These are phyloP conservation scores for Microthlaspi erraticum DNA, from an alignment of 345 rosid species.

Conservation along the genomic window DNA sequence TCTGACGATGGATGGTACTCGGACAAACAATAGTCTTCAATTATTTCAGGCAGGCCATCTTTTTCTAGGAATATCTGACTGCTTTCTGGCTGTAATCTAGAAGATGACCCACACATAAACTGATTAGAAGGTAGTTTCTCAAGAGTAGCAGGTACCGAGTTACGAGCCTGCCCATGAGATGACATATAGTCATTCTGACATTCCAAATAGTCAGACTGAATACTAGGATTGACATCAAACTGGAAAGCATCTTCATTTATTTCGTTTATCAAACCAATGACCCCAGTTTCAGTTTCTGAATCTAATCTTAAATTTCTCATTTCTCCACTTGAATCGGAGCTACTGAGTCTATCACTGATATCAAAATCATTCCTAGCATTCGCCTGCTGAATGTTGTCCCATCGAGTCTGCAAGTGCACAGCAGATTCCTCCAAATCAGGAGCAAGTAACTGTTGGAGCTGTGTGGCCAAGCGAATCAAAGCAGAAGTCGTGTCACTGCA, in stretches of 20 bases:
- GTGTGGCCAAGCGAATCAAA: conserved; percentile 73
- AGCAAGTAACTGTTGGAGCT: conserved; percentile 82
- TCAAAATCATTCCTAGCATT: conserved; percentile 51
- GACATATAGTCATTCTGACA: conserved; percentile 41
- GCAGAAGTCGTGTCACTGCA: conserved; percentile 88
- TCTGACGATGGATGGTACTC: conserved; percentile 64
- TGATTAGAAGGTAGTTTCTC: conserved; percentile 46
- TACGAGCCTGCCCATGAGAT: conserved; percentile 52
- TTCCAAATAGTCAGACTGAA: conserved; percentile 50
- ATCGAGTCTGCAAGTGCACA: conserved; percentile 85
- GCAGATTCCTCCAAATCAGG: conserved; percentile 91
- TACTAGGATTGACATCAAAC: conserved; percentile 50
- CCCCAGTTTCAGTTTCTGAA: conserved; percentile 40
- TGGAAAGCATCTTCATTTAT: conserved; percentile 76
- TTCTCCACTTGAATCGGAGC: conserved; percentile 52
- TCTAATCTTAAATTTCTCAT: conserved; percentile 44
- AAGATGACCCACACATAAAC: conserved; percentile 50
- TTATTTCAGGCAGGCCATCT: conserved; percentile 65
- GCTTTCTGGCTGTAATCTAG: conserved; percentile 53
- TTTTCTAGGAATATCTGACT: conserved; percentile 57
- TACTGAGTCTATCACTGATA: conserved; percentile 45
- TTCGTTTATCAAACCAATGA: conserved; percentile 75
- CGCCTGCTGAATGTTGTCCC: conserved; percentile 66
- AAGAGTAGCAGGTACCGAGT: conserved; percentile 48
- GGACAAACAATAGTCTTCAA: conserved; percentile 80